A percentile compares a stretch with the other conserved stretches of the same genome.
These are phyloP conservation scores for Tubosaeta sp. DNA, from an alignment of 768 basidiomycete species.

Conservation along the genomic window DNA sequence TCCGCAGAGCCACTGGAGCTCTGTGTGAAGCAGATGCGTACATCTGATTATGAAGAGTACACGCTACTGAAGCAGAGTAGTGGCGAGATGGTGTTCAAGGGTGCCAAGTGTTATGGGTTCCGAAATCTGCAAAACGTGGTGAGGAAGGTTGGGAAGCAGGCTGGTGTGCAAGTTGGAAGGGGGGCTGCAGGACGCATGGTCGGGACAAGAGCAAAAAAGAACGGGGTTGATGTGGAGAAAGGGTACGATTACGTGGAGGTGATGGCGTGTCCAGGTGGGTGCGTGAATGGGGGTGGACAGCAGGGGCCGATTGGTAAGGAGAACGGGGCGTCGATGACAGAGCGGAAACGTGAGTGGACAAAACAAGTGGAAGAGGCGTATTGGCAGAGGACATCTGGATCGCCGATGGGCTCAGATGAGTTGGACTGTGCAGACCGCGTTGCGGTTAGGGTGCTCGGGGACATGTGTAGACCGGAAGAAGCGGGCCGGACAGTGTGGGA, in stretches of 20 bases:
- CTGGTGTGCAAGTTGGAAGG: slow-evolving; percentile 66
- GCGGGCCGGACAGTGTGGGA: slow-evolving; percentile 33
- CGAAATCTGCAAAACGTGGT: slow-evolving; percentile 97
- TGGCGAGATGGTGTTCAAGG: slow-evolving; percentile 75
- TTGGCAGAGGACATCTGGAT: slow-evolving; percentile 48
- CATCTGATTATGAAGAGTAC: slow-evolving; percentile 76
- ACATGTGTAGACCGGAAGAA: slow-evolving; percentile 35
- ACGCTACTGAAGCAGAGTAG: slow-evolving; percentile 41
- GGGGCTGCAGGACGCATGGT: slow-evolving; percentile 54
- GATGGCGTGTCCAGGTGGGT: slow-evolving; percentile 98
- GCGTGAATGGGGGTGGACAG: slow-evolving; percentile 97
- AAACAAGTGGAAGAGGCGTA: slow-evolving; percentile 77
- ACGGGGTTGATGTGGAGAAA: slow-evolving; percentile 33
- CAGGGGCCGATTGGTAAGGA: slow-evolving; percentile 20
- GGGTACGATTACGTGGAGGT: slow-evolving; percentile 92
- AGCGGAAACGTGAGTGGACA: slow-evolving; percentile 85
- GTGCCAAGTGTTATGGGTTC: slow-evolving; percentile 96
- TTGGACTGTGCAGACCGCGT: slow-evolving; percentile 32
- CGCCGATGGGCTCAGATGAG: slow-evolving; percentile 22
- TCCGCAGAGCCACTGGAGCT: slow-evolving; percentile 46
- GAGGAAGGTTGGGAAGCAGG: slow-evolving; percentile 83
- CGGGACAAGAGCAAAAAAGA: slow-evolving; percentile 31
- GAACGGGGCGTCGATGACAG: slow-evolving; percentile 39
- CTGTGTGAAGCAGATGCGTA: slow-evolving; percentile 56
- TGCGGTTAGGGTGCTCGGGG: slow-evolving; percentile 36